Evolutionary conservation across 257 asterid species (phyloP), one percentile per base, ranked within the genome.

Genomic region (Solanum rostratum): DNA sequence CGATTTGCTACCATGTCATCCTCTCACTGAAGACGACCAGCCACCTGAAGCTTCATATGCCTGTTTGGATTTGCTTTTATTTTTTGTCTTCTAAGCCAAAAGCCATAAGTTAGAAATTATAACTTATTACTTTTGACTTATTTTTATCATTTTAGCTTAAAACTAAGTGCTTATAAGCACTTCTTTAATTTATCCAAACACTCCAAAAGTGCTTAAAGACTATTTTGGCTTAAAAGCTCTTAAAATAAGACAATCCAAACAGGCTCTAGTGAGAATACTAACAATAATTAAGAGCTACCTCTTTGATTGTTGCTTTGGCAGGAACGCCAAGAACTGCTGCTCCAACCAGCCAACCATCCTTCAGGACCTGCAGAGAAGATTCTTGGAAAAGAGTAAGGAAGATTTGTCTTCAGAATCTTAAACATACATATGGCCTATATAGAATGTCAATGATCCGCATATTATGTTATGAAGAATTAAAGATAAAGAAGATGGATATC

Each of bases 301-400:
- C 98, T 88, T 97, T 97, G 90, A 97, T 94, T 45, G 99, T 97
- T 70, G 99, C 98, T 91, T 97, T 97, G 59, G 98, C 90, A 85
- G 97, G 98, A 87, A 97, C 98, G 60, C 98, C 99, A 78, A 97
- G 96, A 76, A 97, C 99, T 86, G 99, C 98, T 83, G 99, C 99
- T 43, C 99, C 99, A 70, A 97, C 84, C 85, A 81, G 90, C 89
- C 84, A 89, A 71, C 94, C 98, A 84, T 97, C 99, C 89, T 93
- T 94, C 59, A 97, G 89, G 85, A 95, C 99, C 99, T 96, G 90
- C 84, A 80, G 68, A n/a, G 55, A 85, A 68, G 66, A 65, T 83
- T 73, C 83, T 63, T 79, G 79, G 82, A 49, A 69, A 84, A 5
- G 54, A 53, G 79, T 33, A 41, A 33, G 30, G 43, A 74, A 60